Percentiles rank a stretch among this genome's conserved stretches.
phyloP scores from a whole-genome alignment of 108 stramenopile genomes.

The Skeletonema menzelii region DNA sequence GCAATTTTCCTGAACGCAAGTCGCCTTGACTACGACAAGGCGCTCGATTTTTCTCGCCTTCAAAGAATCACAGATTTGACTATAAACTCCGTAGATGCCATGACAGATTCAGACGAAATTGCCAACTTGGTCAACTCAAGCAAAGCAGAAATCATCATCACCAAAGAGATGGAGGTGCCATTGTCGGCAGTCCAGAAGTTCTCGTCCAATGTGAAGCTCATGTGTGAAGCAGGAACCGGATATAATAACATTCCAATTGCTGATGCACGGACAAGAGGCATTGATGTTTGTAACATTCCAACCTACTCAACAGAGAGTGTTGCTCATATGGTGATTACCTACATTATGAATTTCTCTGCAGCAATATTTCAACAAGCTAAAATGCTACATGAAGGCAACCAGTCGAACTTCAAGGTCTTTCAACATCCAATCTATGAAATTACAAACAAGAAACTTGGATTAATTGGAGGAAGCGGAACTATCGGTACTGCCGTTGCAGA shows the following conservation, averaged over 20 bases:
- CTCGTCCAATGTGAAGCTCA: conserved; percentile 62
- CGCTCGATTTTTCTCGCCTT: conserved; percentile 62
- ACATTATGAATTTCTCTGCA: conserved; percentile 81
- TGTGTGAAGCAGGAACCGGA: conserved; percentile 90
- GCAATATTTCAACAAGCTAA: conserved; percentile 77
- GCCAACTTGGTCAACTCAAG: conserved; percentile 54
- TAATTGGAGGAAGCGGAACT: conserved; percentile 87
- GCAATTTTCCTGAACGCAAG: conserved; percentile 75
- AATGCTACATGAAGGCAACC: conserved; percentile 62
- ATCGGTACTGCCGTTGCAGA: conserved; percentile 87
- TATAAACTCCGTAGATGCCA: conserved; percentile 56
- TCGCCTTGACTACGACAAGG: conserved; percentile 76
- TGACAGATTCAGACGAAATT: conserved; percentile 68
- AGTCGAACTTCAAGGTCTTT: conserved; percentile 74
- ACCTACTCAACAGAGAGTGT: conserved; percentile 87
- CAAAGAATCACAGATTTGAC: conserved; percentile 47
- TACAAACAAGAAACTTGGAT: conserved; percentile 74
- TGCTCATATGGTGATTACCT: conserved; percentile 89
- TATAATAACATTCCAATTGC: conserved; percentile 86
- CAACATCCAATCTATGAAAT: conserved; percentile 80
- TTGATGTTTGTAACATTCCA: conserved; percentile 78
- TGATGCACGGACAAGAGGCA: conserved; percentile 38
- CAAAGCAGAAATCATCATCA: conserved; percentile 78
- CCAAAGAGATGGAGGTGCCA: conserved; percentile 84
- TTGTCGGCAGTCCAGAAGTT: conserved; percentile 48